Evolutionary conservation across 495 filamentous ascomycete genomes (phyloP).

Genomic region (Aspergillus baeticus): DNA sequence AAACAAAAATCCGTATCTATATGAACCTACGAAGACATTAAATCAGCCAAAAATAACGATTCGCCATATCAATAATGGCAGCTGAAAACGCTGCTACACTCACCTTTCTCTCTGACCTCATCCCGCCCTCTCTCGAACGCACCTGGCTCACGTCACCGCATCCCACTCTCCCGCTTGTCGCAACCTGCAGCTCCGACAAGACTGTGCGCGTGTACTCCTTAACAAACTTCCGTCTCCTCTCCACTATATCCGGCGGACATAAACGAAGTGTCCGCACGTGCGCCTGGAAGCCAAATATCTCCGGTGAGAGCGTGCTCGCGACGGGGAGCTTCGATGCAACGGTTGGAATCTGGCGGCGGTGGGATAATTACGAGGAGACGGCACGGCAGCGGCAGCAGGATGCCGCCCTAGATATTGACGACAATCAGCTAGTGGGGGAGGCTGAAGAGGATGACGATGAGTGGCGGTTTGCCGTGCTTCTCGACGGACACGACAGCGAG

Average conservation of each 20-base stretch:
- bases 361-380: constrained; percentile 45
- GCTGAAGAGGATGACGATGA: constrained; percentile 65
- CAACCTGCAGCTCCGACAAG: constrained; percentile 82
- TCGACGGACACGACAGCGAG: constrained; percentile 93
- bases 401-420: constrained; percentile 19
- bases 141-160: constrained; percentile 85
- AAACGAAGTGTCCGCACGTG: constrained; percentile 77
- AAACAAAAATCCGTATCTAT: background rate
- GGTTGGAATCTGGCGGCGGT: constrained; percentile 81
- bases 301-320: constrained; percentile 71
- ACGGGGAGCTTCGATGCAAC: constrained; percentile 90
- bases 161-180: constrained; percentile 81
- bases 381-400: constrained; percentile 5
- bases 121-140: constrained; percentile 68
- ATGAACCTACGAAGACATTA: background rate
- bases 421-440: constrained; percentile 7
- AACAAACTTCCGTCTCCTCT: constrained; percentile 71
- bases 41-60: background rate
- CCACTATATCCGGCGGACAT: constrained; percentile 81
- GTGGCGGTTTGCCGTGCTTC: constrained; percentile 82
- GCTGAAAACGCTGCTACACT: constrained; percentile 10
- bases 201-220: constrained; percentile 87
- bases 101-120: constrained; percentile 37
- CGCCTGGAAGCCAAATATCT: constrained; percentile 77
- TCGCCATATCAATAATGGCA: constrained; percentile 4